Evolutionary conservation across 2,329 filamentous ascomycete genomes (phyloP).

Genomic region (Pseudogymnoascus sp.): DNA sequence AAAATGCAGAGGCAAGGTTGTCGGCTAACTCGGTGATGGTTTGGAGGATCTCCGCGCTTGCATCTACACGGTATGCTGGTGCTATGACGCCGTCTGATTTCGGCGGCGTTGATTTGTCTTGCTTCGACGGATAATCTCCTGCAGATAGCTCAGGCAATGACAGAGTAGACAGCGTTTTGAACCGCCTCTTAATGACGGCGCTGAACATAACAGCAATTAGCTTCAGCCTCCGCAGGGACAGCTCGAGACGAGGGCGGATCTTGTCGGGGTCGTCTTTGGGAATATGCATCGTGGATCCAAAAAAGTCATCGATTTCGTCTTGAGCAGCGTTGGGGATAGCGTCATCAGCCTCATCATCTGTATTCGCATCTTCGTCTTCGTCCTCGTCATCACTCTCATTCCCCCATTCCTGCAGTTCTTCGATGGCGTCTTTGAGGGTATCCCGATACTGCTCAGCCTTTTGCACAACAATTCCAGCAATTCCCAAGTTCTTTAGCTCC

Average conservation of each 20-base stretch:
- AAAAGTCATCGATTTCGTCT: constrained; percentile 59
- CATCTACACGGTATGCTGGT: constrained; percentile 40
- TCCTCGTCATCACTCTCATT: constrained; percentile 61
- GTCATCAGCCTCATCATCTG: constrained; percentile 30
- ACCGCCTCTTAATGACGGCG: constrained; percentile 59
- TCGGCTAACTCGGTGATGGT: constrained; percentile 60
- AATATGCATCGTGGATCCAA: constrained; percentile 53
- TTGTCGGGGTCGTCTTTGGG: constrained; percentile 55
- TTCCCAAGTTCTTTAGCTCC: constrained; percentile 55
- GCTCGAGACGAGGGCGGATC: constrained; percentile 58
- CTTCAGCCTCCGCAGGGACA: constrained; percentile 55
- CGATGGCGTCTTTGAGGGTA: constrained; percentile 70
- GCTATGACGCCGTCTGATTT: constrained; percentile 8
- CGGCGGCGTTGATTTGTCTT: constrained; percentile 7
- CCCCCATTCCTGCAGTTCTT: constrained; percentile 82
- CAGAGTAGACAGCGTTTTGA: constrained; percentile 49
- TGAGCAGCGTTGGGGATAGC: constrained; percentile 34
- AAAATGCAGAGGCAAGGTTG: constrained; percentile 63
- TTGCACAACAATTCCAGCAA: constrained; percentile 60
- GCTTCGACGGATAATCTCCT: constrained; percentile 12
- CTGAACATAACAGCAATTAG: constrained; percentile 61
- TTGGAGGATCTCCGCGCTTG: constrained; percentile 47
- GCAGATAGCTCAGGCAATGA: constrained; percentile 32
- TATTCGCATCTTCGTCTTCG: constrained; percentile 40
- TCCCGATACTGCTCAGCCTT: constrained; percentile 69